Evolutionary conservation across 2,329 filamentous ascomycete genomes (phyloP).

Genomic region (Colletotrichum abscissum): DNA sequence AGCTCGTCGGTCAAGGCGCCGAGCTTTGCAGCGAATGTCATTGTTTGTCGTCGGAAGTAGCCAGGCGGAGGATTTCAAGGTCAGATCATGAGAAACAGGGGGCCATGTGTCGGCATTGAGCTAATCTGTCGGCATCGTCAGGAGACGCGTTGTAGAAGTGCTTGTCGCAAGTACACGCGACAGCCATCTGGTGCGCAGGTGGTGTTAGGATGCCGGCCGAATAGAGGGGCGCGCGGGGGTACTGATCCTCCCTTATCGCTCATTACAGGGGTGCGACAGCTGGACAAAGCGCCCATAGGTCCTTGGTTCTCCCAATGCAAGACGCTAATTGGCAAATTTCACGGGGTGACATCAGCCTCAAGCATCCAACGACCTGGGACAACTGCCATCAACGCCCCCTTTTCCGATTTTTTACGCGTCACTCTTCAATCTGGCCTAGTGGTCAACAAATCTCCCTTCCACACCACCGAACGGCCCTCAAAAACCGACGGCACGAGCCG

Average conservation of each 20-base stretch:
- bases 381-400: slow-evolving; percentile 27
- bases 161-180: slow-evolving; percentile 2
- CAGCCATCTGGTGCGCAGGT: neutral
- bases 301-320: neutral
- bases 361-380: slow-evolving; percentile 23
- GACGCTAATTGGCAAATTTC: slow-evolving; percentile 34
- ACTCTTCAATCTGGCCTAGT: slow-evolving; percentile 18
- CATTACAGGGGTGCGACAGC: slow-evolving; percentile 27
- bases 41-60: slow-evolving; percentile 47
- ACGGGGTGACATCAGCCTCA: slow-evolving; percentile 34
- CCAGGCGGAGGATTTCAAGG: neutral
- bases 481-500: slow-evolving; percentile 29
- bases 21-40: slow-evolving; percentile 78
- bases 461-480: slow-evolving; percentile 19
- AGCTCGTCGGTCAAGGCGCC: slow-evolving; percentile 77
- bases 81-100: neutral
- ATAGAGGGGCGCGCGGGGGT: slow-evolving; percentile 25
- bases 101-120: neutral
- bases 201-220: neutral
- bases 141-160: slow-evolving; percentile 2
- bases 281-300: slow-evolving; percentile 14
- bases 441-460: slow-evolving; percentile 16
- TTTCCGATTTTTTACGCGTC: slow-evolving; percentile 33
- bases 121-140: neutral
- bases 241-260: slow-evolving; percentile 23